These are phyloP conservation scores for Tubosaeta sp. DNA, from an alignment of 768 basidiomycete genomes.

Conservation along the genomic window DNA sequence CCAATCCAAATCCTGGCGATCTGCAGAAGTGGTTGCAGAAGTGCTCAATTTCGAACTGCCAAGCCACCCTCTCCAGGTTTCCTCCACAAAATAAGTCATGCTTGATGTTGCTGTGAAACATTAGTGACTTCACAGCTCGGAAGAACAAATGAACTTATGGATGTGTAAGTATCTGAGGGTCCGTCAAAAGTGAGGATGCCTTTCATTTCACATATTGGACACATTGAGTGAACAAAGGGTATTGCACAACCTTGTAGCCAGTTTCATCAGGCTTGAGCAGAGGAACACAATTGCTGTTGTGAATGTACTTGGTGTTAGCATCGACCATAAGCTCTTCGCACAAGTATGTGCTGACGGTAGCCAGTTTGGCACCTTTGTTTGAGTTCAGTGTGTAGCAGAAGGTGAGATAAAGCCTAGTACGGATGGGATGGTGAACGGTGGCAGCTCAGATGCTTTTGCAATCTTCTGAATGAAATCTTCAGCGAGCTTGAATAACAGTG, in stretches of 20 bases:
- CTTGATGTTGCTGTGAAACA: no score
- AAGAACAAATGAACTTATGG: background rate
- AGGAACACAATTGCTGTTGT: background rate
- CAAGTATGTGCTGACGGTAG: background rate
- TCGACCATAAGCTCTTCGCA: background rate
- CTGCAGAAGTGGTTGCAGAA: slow-evolving; percentile 8
- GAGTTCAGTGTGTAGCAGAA: no score
- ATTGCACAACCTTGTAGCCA: background rate
- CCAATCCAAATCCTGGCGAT: slow-evolving; percentile 6
- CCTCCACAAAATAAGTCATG: slow-evolving; percentile 4
- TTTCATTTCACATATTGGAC: background rate
- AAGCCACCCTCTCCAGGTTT: slow-evolving; percentile 4
- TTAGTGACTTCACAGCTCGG: no score
- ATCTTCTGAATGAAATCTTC: background rate
- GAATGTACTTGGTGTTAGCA: background rate
- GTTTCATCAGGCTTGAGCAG: background rate
- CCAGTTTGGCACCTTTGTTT: background rate
- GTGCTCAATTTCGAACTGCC: slow-evolving; percentile 1
- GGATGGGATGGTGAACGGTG: background rate
- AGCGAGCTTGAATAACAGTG: background rate
- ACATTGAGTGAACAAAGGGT: background rate
- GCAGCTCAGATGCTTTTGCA: background rate
- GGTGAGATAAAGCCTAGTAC: background rate
- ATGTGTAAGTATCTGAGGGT: background rate
- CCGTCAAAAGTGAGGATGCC: background rate